Evolutionary conservation across 495 filamentous ascomycete species (phyloP), one percentile per base, ranked within the genome.

Genomic region (Hypoxylon cercidicola): DNA sequence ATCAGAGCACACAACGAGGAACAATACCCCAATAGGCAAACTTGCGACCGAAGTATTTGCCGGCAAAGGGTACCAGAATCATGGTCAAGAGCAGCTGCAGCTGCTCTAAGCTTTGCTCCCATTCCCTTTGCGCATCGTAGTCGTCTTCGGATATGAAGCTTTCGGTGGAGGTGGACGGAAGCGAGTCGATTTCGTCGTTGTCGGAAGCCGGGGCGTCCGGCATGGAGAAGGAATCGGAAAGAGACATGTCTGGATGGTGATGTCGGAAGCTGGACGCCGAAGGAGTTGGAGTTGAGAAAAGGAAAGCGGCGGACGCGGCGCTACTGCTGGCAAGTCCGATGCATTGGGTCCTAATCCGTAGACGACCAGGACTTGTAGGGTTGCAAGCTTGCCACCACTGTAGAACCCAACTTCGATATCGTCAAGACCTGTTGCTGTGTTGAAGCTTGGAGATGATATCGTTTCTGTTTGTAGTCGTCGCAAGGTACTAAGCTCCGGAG

Each of bases 21-120:
- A 37, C 12, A 89, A 70, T 75, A 98, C 95, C 89, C 93, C 93
- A 97, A 77, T 97, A 98, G 50, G 95, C 95, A 80, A 92, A 96
- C 77, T 88, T 92, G 74, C 95, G 83, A 37, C 95, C 95, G 68
- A 97, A 81, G 75, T 92, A 97, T 75, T 97, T 98, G 18, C 95
- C 95, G 50, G 92, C 77, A 73, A 94, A 97, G 15, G 95, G 95
- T 35, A 98, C 89, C 66, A 97, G 71, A 15, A 98, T 90, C 92
- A 99, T 96, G 7, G 89, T 94, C 72, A 97, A 73, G 43, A 99
- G 80, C 48, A 99, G 79, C 81, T 99, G 92, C 45, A 98, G 77
- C 77, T 99, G 95, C 78, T 97, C 90, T 64, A 99, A 77, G 66
- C 89, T 93, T 70, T 93, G 92, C 64, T 91, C 88, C 95, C 95